Evolutionary conservation across 768 basidiomycete genomes (phyloP), one percentile per base, ranked within the genome.

Genomic region (Rhizopogon vesiculosus): DNA sequence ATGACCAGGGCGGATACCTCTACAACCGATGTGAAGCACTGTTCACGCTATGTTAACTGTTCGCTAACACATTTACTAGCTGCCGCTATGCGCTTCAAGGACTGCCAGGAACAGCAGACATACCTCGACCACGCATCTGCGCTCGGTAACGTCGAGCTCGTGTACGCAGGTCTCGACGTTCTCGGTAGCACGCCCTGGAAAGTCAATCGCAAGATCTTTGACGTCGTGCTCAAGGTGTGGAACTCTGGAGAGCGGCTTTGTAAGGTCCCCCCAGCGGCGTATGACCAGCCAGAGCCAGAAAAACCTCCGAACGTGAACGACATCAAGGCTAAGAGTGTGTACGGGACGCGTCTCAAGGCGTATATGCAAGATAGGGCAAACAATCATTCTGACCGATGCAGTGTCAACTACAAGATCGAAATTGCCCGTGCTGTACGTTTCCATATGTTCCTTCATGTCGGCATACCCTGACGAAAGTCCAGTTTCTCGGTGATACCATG

Each of bases 381-480:
- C 64, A 92, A 91, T 61, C 95, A 97, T 69, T 91, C 91, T 3
- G 91, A 94, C 43, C 78, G 96, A 42, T 98, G 96, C 69, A 90
- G 79, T 65, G 85, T 94, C 45, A 98, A 98, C 68, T 98, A 98
- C 71, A 96, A 94, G 69, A 85, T 99, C 55, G 96, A 98, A 73
- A 96, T 98, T 63, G 94, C 93, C 8, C 81, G 90, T 50, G 86
- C 94, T 51, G 92, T 93, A 67, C 69, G 86, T 78, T 9, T 53
- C 45, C 10, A 38, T 51, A 22, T 48, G 45, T 42, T 29, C 44
- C 25, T 53, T 42, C 40, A 42, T 42, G 40, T 6, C 28, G 43
- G 13, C 5, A 38, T 38, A 33, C 56, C 40, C 45, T 59, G 22
- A 56, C 45, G 7, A 9, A 49, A 16, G 41, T 56, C 2, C 28